Evolutionary conservation across 192 early-diverging fungal genomes (phyloP), one percentile per base, ranked within the genome.

Genomic region (Jimgerdemannia lactiflua): DNA sequence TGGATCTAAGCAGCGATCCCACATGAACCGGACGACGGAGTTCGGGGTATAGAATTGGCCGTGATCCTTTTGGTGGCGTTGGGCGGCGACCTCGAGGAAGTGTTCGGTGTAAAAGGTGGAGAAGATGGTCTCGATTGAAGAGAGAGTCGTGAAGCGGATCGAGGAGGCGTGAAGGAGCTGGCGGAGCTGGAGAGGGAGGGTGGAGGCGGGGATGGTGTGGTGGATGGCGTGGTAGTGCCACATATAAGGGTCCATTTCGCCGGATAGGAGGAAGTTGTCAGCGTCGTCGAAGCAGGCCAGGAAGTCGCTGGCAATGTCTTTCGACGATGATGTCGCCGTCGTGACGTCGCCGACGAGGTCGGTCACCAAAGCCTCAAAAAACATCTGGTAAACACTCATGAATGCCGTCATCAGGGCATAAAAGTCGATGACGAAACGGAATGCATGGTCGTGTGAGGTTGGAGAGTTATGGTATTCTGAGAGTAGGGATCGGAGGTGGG

Each of bases 41-140:
- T 80, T 75, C 2, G 88, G 88, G 4, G 88, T 88, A 76, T 89
- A 89, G 44, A 86, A 89, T 71, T 89, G 88, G 8, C 86, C 88
- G 65, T 89, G 87, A 19, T 89, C 86, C n/a, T 88, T 88, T 79
- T 89, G 88, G n/a, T 89, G 85, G 39, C 85, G 78, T 63, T 87
- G 85, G 19, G 79, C 87, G 1, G 79, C 75, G 4, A 83, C 71
- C 11, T 85, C 76, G 11, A 89, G 70, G 64, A 89, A 75, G 42
- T 89, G 76, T 3, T 79, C 80, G 7, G 88, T 86, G 40, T 89
- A 89, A 39, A 89, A 83, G 4, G 78, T 74, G 42, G 83, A 81
- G 20, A 87, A 71, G 42, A 87, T 76, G 39, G 81, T 79, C 71
- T 87, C 86, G 43, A 82, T 74, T 29, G 77, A 72, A 3, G 18